Evolutionary conservation across 2,329 filamentous ascomycete species (phyloP).

Genomic region (Dactylellina haptotyla): DNA sequence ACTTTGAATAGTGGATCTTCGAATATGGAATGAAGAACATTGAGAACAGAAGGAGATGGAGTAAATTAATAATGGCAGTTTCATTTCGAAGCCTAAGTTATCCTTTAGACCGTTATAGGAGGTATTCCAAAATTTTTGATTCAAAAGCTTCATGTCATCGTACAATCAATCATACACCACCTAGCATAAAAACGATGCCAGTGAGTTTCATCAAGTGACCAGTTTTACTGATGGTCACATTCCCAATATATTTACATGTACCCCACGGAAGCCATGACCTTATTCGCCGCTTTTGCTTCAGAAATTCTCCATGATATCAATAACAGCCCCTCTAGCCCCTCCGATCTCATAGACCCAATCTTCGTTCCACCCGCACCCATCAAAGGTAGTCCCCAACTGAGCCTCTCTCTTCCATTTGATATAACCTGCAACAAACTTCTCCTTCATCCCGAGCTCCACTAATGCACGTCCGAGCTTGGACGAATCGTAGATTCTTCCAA

Average conservation of each 20-base stretch:
- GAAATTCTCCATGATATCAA: conserved; percentile 40
- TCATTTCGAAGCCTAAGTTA: too few relatives aligned
- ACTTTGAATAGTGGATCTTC: too few relatives aligned
- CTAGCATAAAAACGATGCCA: too few relatives aligned
- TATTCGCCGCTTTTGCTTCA: neutral
- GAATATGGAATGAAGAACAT: too few relatives aligned
- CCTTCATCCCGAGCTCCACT: conserved; percentile 26
- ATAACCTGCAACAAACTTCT: conserved; percentile 18
- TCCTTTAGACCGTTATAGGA: too few relatives aligned
- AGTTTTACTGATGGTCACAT: too few relatives aligned
- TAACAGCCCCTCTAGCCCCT: conserved; percentile 33
- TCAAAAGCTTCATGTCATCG: too few relatives aligned
- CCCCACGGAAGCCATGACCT: neutral
- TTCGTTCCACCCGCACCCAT: conserved; percentile 49
- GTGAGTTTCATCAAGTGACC: too few relatives aligned
- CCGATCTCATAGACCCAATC: conserved; percentile 45
- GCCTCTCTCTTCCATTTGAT: conserved; percentile 43
- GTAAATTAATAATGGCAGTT: too few relatives aligned
- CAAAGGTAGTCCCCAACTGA: conserved; percentile 11
- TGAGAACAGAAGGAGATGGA: too few relatives aligned
- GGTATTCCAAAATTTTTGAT: too few relatives aligned
- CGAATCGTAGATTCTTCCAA: conserved; percentile 40
- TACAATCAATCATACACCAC: too few relatives aligned
- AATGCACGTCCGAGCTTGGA: conserved; percentile 39
- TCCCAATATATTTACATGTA: neutral